Conservation (phyloP, 192 early-diverging fungal genomes). For the Coemansia sp. region DNA sequence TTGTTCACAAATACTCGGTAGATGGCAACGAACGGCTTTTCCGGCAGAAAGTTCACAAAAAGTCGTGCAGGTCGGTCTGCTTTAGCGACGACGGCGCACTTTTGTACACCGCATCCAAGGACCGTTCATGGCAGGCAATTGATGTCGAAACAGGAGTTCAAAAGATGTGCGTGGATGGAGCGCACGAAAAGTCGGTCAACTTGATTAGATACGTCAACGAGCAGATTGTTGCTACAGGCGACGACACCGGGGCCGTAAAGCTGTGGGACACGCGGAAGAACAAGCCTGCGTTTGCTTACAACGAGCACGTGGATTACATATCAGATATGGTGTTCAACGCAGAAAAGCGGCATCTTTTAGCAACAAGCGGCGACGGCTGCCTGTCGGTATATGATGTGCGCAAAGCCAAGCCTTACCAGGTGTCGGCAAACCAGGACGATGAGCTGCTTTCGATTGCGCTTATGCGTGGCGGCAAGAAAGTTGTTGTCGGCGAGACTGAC, state of each 20-base stretch:
- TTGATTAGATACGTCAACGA: constrained; percentile 67
- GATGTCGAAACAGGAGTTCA: constrained; percentile 75
- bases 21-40: constrained; percentile 39
- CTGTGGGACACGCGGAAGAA: constrained; percentile 88
- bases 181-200: constrained; percentile 85
- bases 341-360: constrained; percentile 75
- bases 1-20: constrained; percentile 42
- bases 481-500: constrained; percentile 86
- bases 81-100: constrained; percentile 73
- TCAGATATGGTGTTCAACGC: constrained; percentile 75
- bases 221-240: constrained; percentile 84
- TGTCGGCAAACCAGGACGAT: constrained; percentile 94
- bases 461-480: constrained; percentile 73
- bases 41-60: constrained; percentile 62
- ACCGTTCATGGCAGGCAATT: constrained; percentile 77
- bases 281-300: constrained; percentile 72
- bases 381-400: constrained; percentile 90
- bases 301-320: constrained; percentile 91
- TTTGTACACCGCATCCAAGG: constrained; percentile 77
- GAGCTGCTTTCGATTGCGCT: constrained; percentile 79
- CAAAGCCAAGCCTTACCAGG: constrained; percentile 76
- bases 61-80: constrained; percentile 80
- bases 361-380: constrained; percentile 84
- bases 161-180: constrained; percentile 64
- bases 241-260: constrained; percentile 83